Conservation (phyloP, 2,329 filamentous ascomycete genomes). For the Ascochyta fabae region DNA sequence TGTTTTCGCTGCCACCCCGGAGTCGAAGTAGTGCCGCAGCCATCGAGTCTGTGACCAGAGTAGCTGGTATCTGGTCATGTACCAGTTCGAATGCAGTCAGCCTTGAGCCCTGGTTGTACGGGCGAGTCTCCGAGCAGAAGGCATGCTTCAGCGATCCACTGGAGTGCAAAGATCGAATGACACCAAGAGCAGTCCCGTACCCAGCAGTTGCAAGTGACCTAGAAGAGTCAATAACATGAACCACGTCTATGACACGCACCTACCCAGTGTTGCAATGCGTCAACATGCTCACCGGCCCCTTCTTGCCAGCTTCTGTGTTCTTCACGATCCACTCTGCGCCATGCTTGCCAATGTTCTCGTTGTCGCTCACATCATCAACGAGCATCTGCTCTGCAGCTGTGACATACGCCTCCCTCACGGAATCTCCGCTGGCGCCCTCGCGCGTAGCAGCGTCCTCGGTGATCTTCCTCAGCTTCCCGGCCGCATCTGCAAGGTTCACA, state of each 20-base stretch:
- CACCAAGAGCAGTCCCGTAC: constrained; percentile 94
- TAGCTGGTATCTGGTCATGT: constrained; percentile 88
- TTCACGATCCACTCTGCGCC: constrained; percentile 83
- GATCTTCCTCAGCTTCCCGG: constrained; percentile 74
- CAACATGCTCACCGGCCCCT: constrained; percentile 74
- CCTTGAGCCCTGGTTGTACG: constrained; percentile 96
- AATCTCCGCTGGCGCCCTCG: constrained; percentile 54
- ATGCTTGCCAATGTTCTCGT: constrained; percentile 80
- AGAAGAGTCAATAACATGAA: constrained; percentile 26
- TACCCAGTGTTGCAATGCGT: constrained; percentile 98
- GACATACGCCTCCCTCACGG: constrained; percentile 74
- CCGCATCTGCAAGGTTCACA: constrained; percentile 92
- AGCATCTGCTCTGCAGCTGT: constrained; percentile 85
- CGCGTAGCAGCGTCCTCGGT: constrained; percentile 60
- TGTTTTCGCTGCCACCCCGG: constrained; percentile 66
- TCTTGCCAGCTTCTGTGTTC: constrained; percentile 60
- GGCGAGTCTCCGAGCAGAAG: constrained; percentile 95
- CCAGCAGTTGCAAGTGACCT: constrained; percentile 93
- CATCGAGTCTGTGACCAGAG: constrained; percentile 96
- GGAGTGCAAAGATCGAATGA: constrained; percentile 81
- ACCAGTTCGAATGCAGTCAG: constrained; percentile 97
- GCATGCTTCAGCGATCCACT: constrained; percentile 75
- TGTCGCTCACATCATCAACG: constrained; percentile 83
- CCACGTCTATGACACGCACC: constrained; percentile 1
- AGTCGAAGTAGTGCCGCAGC: constrained; percentile 81